phyloP scores from a whole-genome alignment of 345 rosid species.

The Arabis hirsuta region DNA sequence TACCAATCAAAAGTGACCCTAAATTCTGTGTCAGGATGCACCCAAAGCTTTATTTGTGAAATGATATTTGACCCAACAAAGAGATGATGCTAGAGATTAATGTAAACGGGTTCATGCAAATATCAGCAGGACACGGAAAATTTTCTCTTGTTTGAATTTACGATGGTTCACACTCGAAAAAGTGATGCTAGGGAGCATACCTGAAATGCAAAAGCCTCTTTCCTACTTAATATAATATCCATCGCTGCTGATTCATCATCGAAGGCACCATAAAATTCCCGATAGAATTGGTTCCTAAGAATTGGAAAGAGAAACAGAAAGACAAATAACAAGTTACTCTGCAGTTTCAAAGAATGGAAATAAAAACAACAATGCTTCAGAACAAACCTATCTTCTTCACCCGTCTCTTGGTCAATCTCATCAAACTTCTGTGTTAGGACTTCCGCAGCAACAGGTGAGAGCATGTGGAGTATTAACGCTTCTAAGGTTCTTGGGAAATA shows the following conservation, averaged over 20 bases:
- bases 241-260: conserved; percentile 89
- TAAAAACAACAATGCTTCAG: conserved; percentile 19
- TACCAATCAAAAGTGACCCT: too few relatives aligned
- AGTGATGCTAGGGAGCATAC: conserved; percentile 47
- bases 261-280: conserved; percentile 71
- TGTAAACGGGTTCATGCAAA: conserved; percentile 8
- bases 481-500: conserved; percentile 90
- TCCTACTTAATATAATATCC: conserved; percentile 77
- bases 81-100: neutral
- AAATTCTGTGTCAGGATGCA: too few relatives aligned
- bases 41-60: too few relatives aligned
- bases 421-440: conserved; percentile 83
- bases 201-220: conserved; percentile 77
- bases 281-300: conserved; percentile 77
- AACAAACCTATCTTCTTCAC: conserved; percentile 68
- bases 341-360: conserved; percentile 21
- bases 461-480: conserved; percentile 80
- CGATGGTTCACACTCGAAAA: neutral
- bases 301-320: conserved; percentile 29
- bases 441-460: conserved; percentile 84
- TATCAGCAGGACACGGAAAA: neutral
- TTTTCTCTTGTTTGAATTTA: conserved; percentile 1
- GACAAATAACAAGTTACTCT: conserved; percentile 17
- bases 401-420: conserved; percentile 62
- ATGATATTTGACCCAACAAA: too few relatives aligned